Base-by-base conservation (phyloP, 2,329 filamentous ascomycete species). In the Aulographum hederae region DNA sequence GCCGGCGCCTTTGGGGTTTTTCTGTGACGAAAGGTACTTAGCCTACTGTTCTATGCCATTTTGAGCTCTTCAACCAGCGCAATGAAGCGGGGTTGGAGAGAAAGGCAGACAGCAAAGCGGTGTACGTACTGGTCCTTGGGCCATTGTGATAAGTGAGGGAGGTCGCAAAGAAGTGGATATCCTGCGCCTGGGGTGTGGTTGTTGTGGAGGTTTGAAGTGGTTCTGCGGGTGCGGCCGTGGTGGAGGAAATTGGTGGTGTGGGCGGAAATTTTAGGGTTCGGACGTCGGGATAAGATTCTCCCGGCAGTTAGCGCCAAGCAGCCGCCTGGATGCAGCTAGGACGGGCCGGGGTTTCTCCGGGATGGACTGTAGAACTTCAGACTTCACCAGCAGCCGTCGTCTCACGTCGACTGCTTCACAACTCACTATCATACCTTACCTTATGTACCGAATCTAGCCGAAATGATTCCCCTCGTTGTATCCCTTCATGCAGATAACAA, bases 1-100 rank as follows among this genome's bases (percentile, higher is more conserved):
- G 34, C 39, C 43, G 39, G 47, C 48, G 43, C 45, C 46, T 37
- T 45, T 60, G 57, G 63, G 51, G 52, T 67, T 58, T 67, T 81
- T 71, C 63, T 69, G 28, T 27, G 19, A 54, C 51, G 54, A 60
- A 61, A 61, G 46, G 46, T 48, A 66, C 70, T 91, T 86, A 94
- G 85, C 89, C 86, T 94, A 92, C 86, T 95, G 85, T 72, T 78
- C 57, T 53, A 36, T n/a, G n/a, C n/a, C n/a, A n/a, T n/a, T n/a
- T n/a, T n/a, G n/a, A n/a, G n/a, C n/a, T n/a, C n/a, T n/a, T n/a
- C n/a, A n/a, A n/a, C 10, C 10, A 32, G 8, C 20, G 6, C 21
- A 31, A 11, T 8, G 6, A 8, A 30, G 8, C 23, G 10, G 15
- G 15, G 10, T 23, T 17, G 20, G 6, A 5, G n/a, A 28, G 25